phyloP scores from a whole-genome alignment of 2,329 filamentous ascomycete genomes.

The Trichoderma cornu-damae region DNA sequence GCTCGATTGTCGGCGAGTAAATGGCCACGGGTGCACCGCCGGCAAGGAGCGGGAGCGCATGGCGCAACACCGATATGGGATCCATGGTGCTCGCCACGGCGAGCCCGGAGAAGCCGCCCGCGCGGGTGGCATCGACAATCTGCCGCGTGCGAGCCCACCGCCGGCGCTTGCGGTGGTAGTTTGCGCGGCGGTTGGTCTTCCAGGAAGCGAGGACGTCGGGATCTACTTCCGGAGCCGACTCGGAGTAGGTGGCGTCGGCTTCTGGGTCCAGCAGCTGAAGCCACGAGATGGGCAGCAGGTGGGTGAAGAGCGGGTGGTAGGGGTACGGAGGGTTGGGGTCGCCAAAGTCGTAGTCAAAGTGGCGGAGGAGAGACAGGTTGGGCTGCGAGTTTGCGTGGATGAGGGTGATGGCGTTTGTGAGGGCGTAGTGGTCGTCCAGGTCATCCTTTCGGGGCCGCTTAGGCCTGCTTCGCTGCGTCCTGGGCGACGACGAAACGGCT shows the following conservation, averaged over 20 bases:
- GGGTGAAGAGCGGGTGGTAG: conserved; percentile 73
- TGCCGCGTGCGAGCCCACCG: conserved; percentile 69
- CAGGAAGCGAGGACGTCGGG: conserved; percentile 59
- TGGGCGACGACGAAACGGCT: conserved; percentile 20
- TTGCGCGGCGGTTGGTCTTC: conserved; percentile 78
- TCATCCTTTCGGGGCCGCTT: conserved; percentile 39
- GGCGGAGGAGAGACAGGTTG: conserved; percentile 80
- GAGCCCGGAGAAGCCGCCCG: conserved; percentile 76
- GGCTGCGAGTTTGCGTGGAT: conserved; percentile 79
- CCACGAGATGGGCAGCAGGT: conserved; percentile 84
- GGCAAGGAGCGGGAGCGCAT: conserved; percentile 71
- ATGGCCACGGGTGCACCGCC: conserved; percentile 82
- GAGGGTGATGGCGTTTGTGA: conserved; percentile 71
- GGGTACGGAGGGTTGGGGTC: conserved; percentile 53
- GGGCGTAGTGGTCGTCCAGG: conserved; percentile 60
- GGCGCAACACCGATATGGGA: conserved; percentile 66
- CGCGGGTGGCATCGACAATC: conserved; percentile 68
- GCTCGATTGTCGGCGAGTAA: conserved; percentile 76
- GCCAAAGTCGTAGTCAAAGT: conserved; percentile 77
- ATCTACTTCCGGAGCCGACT: conserved; percentile 55
- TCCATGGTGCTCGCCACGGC: conserved; percentile 81
- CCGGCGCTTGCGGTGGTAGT: conserved; percentile 83
- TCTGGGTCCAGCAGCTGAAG: conserved; percentile 78
- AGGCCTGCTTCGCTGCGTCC: conserved; percentile 25
- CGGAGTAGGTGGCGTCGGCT: conserved; percentile 66